phyloP scores from a whole-genome alignment of 352 stramenopile species.

The Globisporangium megalacanthum region DNA sequence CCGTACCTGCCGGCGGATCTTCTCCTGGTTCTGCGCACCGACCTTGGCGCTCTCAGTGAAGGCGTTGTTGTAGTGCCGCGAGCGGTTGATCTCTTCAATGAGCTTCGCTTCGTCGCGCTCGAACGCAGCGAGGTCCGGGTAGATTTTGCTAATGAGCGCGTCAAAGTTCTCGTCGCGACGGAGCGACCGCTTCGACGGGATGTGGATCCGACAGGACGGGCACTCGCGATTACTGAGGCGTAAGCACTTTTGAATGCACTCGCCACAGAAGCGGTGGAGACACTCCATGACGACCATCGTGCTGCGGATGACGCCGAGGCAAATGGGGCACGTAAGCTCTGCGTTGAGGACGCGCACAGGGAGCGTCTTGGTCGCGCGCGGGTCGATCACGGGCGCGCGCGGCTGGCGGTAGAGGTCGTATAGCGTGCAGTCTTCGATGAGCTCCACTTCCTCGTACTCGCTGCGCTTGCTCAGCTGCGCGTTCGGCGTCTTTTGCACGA shows the following conservation, averaged over 20 bases:
- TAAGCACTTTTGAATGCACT: slow-evolving; percentile 88
- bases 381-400: slow-evolving; percentile 51
- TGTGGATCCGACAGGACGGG: slow-evolving; percentile 86
- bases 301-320: slow-evolving; percentile 77
- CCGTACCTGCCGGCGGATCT: slow-evolving; percentile 44
- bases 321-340: slow-evolving; percentile 87
- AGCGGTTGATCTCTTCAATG: slow-evolving; percentile 74
- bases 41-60: slow-evolving; percentile 70
- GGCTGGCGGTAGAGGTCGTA: slow-evolving; percentile 88
- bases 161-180: slow-evolving; percentile 85
- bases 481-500: slow-evolving; percentile 37
- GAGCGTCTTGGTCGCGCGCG: slow-evolving; percentile 48
- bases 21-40: slow-evolving; percentile 63
- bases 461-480: slow-evolving; percentile 52
- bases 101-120: slow-evolving; percentile 75
- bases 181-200: slow-evolving; percentile 82
- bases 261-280: slow-evolving; percentile 87
- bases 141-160: slow-evolving; percentile 78
- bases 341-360: slow-evolving; percentile 66
- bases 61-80: slow-evolving; percentile 79
- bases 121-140: slow-evolving; percentile 79
- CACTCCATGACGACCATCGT: slow-evolving; percentile 90
- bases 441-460: slow-evolving; percentile 83
- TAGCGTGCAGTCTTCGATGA: slow-evolving; percentile 85
- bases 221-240: slow-evolving; percentile 84